Percentiles rank a stretch among this genome's conserved stretches.
Evolutionary conservation across 495 filamentous ascomycete species (phyloP).

Genomic region (Trichocladium antarcticum): DNA sequence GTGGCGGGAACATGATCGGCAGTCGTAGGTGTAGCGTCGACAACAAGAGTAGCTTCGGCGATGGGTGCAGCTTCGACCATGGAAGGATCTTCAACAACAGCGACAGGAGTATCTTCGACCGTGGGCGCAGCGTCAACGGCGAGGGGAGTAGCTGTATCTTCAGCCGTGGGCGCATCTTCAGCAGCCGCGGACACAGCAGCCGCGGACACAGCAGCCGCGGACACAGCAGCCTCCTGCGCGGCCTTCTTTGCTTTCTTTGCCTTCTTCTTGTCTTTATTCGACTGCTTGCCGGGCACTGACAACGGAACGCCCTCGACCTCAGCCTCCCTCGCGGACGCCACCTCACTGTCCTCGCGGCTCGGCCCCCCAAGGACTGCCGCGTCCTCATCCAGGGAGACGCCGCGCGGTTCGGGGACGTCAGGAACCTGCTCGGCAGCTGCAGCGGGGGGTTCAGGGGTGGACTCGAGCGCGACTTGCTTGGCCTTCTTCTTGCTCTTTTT

Average conservation of each 20-base stretch:
- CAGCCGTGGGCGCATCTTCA: neutral
- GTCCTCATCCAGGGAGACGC: neutral
- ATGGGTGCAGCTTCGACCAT: no score
- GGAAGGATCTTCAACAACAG: no score
- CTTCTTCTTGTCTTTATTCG: constrained; percentile 3
- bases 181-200: neutral
- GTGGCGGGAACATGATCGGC: no score
- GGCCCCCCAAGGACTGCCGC: constrained; percentile 1
- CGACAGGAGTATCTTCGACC: no score
- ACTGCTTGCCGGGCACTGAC: constrained; percentile 1
- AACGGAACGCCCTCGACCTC: neutral
- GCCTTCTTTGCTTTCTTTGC: constrained; percentile 23
- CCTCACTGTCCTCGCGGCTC: neutral
- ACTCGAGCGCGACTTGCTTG: constrained; percentile 13
- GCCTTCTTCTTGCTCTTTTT: constrained; percentile 20
- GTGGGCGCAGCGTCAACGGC: no score
- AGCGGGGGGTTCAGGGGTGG: neutral
- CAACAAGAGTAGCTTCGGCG: no score
- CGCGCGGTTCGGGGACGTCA: constrained; percentile 1
- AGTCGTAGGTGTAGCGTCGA: no score
- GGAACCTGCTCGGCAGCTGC: constrained; percentile 3
- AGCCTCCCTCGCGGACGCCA: neutral
- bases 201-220: constrained; percentile 2
- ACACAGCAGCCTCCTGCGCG: constrained; percentile 15
- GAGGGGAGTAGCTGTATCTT: no score